Conservation (phyloP, 306 rosid species). For the Malus fusca region DNA sequence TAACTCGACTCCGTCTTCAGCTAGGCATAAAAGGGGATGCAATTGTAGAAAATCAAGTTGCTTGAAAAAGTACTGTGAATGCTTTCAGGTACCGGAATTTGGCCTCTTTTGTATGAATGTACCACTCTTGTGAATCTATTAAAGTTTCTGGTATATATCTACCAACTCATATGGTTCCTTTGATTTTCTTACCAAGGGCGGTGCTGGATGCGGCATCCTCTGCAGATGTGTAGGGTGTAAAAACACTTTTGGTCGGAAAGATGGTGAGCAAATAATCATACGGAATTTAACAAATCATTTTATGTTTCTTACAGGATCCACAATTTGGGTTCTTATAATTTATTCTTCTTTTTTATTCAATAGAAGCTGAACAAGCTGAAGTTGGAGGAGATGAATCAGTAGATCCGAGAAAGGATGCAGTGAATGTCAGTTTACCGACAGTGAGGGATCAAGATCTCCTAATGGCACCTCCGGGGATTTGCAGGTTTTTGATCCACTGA, state of each 20-base stretch:
- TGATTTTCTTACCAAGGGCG: constrained; percentile 49
- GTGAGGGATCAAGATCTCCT: neutral
- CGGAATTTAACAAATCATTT: neutral
- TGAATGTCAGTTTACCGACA: neutral
- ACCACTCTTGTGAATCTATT: neutral
- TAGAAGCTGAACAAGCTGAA: constrained; percentile 4
- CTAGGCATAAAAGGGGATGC: constrained; percentile 80
- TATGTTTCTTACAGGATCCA: neutral
- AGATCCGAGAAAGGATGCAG: neutral
- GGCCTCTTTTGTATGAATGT: neutral
- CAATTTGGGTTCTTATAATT: neutral
- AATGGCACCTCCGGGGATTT: neutral
- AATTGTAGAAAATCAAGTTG: constrained; percentile 92
- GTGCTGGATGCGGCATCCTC: constrained; percentile 77
- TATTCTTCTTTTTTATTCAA: neutral
- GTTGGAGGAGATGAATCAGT: constrained; percentile 1
- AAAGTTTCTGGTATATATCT: neutral
- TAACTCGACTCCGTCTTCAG: constrained; percentile 73
- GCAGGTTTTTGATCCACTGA: constrained; percentile 15
- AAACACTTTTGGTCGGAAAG: constrained; percentile 72
- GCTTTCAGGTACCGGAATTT: constrained; percentile 53
- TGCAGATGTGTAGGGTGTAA: constrained; percentile 89
- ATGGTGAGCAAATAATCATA: constrained; percentile 38
- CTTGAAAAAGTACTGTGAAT: constrained; percentile 78
- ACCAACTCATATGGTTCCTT: constrained; percentile 19